These are phyloP conservation scores for Cutaneotrichosporon cavernicola DNA, from an alignment of 1,284 basidiomycete species.

Conservation along the genomic window DNA sequence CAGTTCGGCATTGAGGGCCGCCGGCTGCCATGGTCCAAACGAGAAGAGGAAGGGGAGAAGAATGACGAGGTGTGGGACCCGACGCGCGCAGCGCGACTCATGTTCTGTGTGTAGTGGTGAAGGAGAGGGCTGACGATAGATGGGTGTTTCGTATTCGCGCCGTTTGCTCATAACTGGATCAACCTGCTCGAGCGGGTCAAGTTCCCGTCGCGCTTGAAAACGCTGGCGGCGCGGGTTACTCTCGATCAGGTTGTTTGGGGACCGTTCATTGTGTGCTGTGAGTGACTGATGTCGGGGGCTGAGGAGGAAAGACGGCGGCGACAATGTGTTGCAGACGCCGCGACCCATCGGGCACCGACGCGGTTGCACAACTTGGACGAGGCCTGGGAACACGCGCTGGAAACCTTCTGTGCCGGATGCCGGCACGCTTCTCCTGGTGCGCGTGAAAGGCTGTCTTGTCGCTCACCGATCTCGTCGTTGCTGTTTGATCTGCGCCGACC, in stretches of 20 bases:
- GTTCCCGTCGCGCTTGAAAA: slow-evolving; percentile 11
- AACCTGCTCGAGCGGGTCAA: slow-evolving; percentile 19
- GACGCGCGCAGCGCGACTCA: slow-evolving; percentile 15
- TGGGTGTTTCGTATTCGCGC: slow-evolving; percentile 23
- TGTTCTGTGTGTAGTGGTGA: slow-evolving; percentile 15
- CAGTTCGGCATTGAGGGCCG: slow-evolving; percentile 29
- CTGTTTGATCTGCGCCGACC: too few relatives aligned
- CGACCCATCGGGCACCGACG: too few relatives aligned
- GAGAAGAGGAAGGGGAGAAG: not conserved
- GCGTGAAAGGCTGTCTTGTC: too few relatives aligned
- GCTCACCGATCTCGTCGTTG: too few relatives aligned
- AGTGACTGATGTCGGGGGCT: not conserved
- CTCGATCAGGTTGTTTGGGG: slow-evolving; percentile 27
- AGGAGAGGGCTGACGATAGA: slow-evolving; percentile 1
- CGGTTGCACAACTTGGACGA: too few relatives aligned
- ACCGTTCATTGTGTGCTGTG: slow-evolving; percentile 23
- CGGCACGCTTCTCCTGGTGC: too few relatives aligned
- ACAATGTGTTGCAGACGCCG: too few relatives aligned
- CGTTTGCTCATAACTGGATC: slow-evolving; percentile 26
- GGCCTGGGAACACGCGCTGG: too few relatives aligned
- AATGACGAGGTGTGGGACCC: slow-evolving; percentile 14
- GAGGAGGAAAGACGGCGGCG: not conserved
- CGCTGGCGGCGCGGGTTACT: slow-evolving; percentile 16
- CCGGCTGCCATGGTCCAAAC: not conserved
- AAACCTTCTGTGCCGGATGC: too few relatives aligned